Evolutionary conservation across 1,139 yeast genomes (phyloP), one percentile per base, ranked within the genome.

Genomic region (Scheffersomyces titani): DNA sequence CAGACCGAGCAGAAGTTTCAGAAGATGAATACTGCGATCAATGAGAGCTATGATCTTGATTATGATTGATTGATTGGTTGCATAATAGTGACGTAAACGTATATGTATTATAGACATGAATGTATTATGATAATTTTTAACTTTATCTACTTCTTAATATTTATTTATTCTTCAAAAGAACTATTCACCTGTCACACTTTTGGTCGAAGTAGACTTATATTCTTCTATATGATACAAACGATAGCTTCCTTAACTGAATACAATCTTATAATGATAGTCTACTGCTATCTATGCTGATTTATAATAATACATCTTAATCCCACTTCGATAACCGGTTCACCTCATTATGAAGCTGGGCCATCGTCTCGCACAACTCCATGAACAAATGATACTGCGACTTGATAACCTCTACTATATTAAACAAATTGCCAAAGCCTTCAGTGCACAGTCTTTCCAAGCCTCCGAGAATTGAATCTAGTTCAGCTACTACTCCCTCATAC

Each of bases 301-400:
- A 30, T 30, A 11, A 30, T 30, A 30, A 30, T 30, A 30, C 40
- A 30, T 30, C 16, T 4, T 30, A 16, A 9, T 30, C 18, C 50
- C 44, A 59, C 56, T 57, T 61, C 52, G 57, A 50, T 36, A 60
- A 52, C 52, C 57, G 61, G 50, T 51, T 57, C 30, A 88, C 88
- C 57, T 86, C 87, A 64, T 89, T 92, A 73, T 94, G 98, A 54
- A 92, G 75, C 66, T 90, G 97, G 1, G 98, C 98, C 67, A 93
- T 88, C 45, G 87, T 83, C 72, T 92, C 96, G 57, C 97, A 93
- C 54, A 92, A 80, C 65, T 92, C 97, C 93, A 94, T 90, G 72
- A 93, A 93, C 61, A 93, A 78, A 56, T 82, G 80, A 71, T 92
- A 92, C 73, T 93, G 98, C 63, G 89, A 92, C 63, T 88, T 86